Evolutionary conservation across 495 filamentous ascomycete genomes (phyloP).

Genomic region (Xylaria palmicola): DNA sequence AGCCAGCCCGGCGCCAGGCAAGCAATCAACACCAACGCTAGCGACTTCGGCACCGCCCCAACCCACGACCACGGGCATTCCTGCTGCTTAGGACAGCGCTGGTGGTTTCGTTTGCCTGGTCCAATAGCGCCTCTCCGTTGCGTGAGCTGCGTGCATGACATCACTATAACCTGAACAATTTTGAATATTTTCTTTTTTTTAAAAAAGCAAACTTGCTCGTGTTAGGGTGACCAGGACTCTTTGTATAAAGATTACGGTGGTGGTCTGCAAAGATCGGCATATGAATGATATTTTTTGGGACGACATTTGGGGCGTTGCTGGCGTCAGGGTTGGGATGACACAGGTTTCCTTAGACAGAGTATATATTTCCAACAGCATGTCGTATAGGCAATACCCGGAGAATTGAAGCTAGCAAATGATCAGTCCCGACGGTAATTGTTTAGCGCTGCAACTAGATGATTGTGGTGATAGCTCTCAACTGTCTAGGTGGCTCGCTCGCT

Average conservation of each 20-base stretch:
- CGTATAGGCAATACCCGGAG: constrained; percentile 6
- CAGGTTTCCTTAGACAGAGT: neutral
- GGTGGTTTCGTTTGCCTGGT: neutral
- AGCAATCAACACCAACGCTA: constrained; percentile 29
- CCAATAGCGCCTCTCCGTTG: neutral
- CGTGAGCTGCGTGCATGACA: neutral
- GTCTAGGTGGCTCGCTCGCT: too few relatives aligned
- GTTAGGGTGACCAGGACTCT: neutral
- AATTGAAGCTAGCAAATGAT: neutral
- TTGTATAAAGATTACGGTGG: constrained; percentile 13
- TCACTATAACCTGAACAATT: neutral
- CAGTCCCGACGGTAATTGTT: too few relatives aligned
- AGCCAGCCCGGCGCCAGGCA: constrained; percentile 27
- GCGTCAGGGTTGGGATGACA: neutral
- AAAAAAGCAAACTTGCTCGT: neutral
- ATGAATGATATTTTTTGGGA: constrained; percentile 10
- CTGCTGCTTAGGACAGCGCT: constrained; percentile 6
- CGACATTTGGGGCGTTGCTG: constrained; percentile 1
- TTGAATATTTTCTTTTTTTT: neutral
- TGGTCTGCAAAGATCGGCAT: constrained; percentile 19
- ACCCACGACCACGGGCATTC: constrained; percentile 11
- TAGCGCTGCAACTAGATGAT: too few relatives aligned
- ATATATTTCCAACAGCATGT: neutral
- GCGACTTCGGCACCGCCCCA: constrained; percentile 25
- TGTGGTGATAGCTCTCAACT: too few relatives aligned